Base-by-base conservation (phyloP, 306 rosid genomes). In the Prosopis cineraria region DNA sequence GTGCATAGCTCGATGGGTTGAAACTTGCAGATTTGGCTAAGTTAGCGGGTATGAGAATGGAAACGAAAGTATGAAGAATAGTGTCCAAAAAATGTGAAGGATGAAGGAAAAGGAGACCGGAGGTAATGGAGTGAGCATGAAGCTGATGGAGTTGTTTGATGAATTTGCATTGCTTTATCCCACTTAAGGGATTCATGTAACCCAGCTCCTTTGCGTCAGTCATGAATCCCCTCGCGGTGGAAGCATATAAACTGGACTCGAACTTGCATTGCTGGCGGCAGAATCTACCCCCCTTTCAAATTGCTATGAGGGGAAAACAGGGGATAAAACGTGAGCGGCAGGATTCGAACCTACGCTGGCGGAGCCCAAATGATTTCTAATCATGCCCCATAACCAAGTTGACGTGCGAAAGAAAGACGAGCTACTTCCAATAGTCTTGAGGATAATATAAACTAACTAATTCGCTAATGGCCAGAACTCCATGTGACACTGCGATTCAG, bases 381-480 rank as follows among this genome's bases (percentile, higher is more conserved):
- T 87, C 91, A 90, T 87, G 93, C 93, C 91, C 90, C 89, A 87
- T 90, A 85, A 87, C 90, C 91, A n/a, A n/a, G n/a, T n/a, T n/a
- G n/a, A n/a, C n/a, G n/a, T n/a, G n/a, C n/a, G n/a, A n/a, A n/a
- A n/a, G n/a, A n/a, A n/a, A n/a, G n/a, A n/a, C n/a, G n/a, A n/a
- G n/a, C n/a, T n/a, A n/a, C n/a, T n/a, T n/a, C n/a, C n/a, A n/a
- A n/a, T n/a, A n/a, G n/a, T n/a, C n/a, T n/a, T n/a, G n/a, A n/a
- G n/a, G n/a, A n/a, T n/a, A n/a, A n/a, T n/a, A n/a, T n/a, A n/a
- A n/a, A n/a, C n/a, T n/a, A n/a, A n/a, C n/a, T n/a, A n/a, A n/a
- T n/a, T n/a, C n/a, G n/a, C n/a, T n/a, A n/a, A n/a, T n/a, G n/a
- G n/a, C n/a, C n/a, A n/a, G n/a, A n/a, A n/a, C n/a, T n/a, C n/a